Evolutionary conservation across 176 grass and related monocot species (phyloP), one percentile per base, ranked within the genome.

Genomic region (Panicum miliaceum): DNA sequence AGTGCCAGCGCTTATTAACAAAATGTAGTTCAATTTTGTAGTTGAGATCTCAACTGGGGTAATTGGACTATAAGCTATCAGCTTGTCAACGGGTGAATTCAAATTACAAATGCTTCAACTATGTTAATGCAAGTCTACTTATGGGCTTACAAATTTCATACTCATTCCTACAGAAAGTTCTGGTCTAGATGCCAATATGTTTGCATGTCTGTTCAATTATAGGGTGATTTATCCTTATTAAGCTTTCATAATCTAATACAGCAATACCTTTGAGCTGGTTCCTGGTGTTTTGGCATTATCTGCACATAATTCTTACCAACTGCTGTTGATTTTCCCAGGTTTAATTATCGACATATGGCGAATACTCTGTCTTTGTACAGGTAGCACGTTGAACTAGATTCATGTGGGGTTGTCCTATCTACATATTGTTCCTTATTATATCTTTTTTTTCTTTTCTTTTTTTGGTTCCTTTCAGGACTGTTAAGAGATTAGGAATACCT

Each of bases 341-440:
- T 99, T 83, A 99, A 96, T 92, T 99, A 99, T 76, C 82, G 96
- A 12, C 96, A 99, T 81, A 99, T 99, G 96, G 96, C 93, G 14
- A 99, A 99, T 43, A 96, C 93, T 42, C 82, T 99, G 27, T 99
- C 93, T 62, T 68, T 99, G 26, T 99, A 99, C 75, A 99, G 96
- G 96, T 96, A 91, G 23, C 25, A 8, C 45, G 14, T 75, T 77
- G 56, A 38, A 47, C 59, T 59, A 14, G 72, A 52, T 18, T 69
- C 52, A 37, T 35, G 22, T 82, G 51, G 12, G 54, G 25, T 22
- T 77, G 34, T 77, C 50, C 15, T 75, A 1, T 80, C 4, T 75
- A 43, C 36, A 29, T 50, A 26, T 10, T 58, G 42, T 80, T 79
- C 20, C 84, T 87, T 84, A 70, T 45, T 63, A 12, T 12, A 19